Evolutionary conservation across 2,329 filamentous ascomycete species (phyloP).

Genomic region (Fusarium chuoi): DNA sequence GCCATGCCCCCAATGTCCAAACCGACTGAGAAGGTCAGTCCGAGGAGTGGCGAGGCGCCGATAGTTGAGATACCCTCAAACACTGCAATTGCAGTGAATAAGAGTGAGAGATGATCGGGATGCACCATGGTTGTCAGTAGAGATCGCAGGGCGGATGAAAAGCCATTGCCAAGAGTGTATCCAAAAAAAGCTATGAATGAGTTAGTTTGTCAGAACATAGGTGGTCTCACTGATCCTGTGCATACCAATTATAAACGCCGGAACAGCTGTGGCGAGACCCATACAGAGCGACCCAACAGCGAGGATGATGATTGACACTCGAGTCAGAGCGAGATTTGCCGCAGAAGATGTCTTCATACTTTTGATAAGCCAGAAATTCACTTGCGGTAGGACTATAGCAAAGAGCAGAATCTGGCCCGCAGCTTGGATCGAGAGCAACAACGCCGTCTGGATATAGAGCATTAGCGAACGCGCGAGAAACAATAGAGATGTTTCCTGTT

Average conservation of each 20-base stretch:
- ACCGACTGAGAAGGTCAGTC: background rate
- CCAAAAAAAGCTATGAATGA: background rate
- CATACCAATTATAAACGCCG: background rate
- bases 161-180: background rate
- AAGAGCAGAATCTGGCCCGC: background rate
- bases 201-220: background rate
- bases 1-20: background rate
- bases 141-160: background rate
- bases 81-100: background rate
- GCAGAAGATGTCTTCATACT: background rate
- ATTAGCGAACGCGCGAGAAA: background rate
- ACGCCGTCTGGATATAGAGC: background rate
- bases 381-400: background rate
- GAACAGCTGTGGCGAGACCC: background rate
- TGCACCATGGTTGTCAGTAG: conserved; percentile 1
- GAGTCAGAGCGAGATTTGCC: background rate
- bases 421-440: background rate
- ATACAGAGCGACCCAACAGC: background rate
- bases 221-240: too few species aligned
- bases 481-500: background rate
- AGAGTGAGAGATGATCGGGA: background rate
- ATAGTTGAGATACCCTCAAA: background rate
- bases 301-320: background rate
- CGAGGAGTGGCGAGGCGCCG: background rate
- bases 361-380: background rate